Percentiles rank a stretch among this genome's conserved stretches.
Evolutionary conservation across 176 grass and related monocot genomes (phyloP).

Genomic region (Eragrostis curvula): DNA sequence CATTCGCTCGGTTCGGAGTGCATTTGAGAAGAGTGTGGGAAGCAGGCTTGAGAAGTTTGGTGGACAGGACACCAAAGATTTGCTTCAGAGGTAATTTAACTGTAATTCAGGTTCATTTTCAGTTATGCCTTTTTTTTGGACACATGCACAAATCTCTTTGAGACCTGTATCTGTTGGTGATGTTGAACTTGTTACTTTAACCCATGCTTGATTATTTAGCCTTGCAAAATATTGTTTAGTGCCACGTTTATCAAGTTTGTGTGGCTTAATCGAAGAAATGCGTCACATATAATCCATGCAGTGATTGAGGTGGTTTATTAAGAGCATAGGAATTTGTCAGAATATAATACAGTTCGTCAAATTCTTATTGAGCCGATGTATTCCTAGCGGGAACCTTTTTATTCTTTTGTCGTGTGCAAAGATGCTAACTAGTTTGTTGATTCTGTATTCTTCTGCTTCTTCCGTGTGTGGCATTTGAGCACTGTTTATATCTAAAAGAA

Average conservation of each 20-base stretch:
- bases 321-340: not conserved
- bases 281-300: not conserved
- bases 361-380: not conserved
- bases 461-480: not conserved
- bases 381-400: not conserved
- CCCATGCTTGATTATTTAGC: not conserved
- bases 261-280: not conserved
- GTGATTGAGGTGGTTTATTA: not conserved
- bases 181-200: not conserved
- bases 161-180: not conserved
- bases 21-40: conserved; percentile 84
- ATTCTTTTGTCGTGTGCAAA: not conserved
- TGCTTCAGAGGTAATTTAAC: conserved; percentile 87
- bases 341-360: not conserved
- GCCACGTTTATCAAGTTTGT: not conserved
- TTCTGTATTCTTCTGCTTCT: conserved; percentile 4
- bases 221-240: not conserved
- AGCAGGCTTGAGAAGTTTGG: conserved; percentile 78
- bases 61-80: conserved; percentile 62
- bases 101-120: conserved; percentile 31
- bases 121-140: not conserved
- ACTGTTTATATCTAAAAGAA: not conserved
- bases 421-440: not conserved
- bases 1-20: conserved; percentile 67
- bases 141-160: not conserved